Percentiles rank a stretch among this genome's conserved stretches.
phyloP scores from a whole-genome alignment of 2,329 filamentous ascomycete species.

The Colletotrichum limetticola region DNA sequence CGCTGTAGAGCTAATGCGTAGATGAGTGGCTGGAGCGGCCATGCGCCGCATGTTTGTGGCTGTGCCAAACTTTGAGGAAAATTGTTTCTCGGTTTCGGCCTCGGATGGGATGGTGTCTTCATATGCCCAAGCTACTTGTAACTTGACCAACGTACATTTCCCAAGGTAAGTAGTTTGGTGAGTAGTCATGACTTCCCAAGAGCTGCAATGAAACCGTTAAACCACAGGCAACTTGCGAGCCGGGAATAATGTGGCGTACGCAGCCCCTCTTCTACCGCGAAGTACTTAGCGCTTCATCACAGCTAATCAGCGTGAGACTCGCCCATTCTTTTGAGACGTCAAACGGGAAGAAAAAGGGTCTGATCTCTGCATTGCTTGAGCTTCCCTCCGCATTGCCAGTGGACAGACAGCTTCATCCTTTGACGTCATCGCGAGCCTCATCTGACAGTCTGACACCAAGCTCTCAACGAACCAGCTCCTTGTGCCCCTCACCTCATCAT shows the following conservation, averaged over 20 bases:
- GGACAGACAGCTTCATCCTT: slow-evolving; percentile 1
- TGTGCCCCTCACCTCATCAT: neutral
- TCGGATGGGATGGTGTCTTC: neutral
- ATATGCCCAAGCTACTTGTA: neutral
- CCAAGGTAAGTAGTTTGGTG: neutral
- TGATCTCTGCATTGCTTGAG: neutral
- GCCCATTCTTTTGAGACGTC: neutral
- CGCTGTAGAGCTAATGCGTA: neutral
- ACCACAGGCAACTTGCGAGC: too few species aligned
- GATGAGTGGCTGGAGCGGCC: neutral
- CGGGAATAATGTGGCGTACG: neutral
- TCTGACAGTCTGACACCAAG: neutral
- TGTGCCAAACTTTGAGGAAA: neutral
- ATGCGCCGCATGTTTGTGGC: neutral
- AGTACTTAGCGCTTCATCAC: neutral
- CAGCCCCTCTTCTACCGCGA: neutral
- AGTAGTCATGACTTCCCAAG: neutral
- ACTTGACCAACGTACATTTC: neutral
- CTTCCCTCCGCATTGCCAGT: too few species aligned
- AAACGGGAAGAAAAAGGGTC: neutral
- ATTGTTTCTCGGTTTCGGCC: neutral
- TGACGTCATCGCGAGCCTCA: neutral
- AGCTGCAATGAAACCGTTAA: neutral
- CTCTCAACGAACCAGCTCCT: neutral
- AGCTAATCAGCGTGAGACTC: neutral